A percentile compares a stretch with the other conserved stretches of the same genome.
Conservation (phyloP, 1,284 basidiomycete genomes). For the Rhodotorula sp. region DNA sequence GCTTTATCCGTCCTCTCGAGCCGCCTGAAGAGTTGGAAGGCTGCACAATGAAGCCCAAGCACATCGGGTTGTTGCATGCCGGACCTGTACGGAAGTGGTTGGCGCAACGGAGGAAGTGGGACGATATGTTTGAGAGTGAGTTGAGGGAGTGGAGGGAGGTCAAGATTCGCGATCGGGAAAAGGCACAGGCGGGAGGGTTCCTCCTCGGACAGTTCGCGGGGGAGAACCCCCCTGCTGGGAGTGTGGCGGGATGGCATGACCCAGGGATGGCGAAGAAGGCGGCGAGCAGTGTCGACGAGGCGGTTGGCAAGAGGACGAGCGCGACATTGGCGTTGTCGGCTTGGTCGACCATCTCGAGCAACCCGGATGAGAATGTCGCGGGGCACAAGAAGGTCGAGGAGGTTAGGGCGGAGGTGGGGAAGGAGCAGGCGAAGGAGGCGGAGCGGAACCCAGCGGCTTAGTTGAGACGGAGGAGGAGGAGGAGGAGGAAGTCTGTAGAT, state of each 20-base stretch:
- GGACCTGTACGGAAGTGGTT: conserved; percentile 61
- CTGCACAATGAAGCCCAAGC: conserved; percentile 62
- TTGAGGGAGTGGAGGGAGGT: conserved; percentile 46
- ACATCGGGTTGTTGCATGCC: conserved; percentile 58
- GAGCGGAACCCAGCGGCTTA: not conserved
- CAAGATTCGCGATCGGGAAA: conserved; percentile 23
- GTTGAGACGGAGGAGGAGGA: not conserved
- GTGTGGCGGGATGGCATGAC: conserved; percentile 47
- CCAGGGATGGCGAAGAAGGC: conserved; percentile 45
- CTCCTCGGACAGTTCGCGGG: conserved; percentile 59
- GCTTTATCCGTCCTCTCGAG: conserved; percentile 75
- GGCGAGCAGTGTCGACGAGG: conserved; percentile 41
- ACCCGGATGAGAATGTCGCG: conserved; percentile 31
- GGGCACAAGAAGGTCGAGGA: conserved; percentile 18
- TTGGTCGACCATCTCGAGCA: conserved; percentile 24
- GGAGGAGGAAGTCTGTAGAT: too few species aligned
- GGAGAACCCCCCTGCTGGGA: conserved; percentile 71
- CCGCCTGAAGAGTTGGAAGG: conserved; percentile 64
- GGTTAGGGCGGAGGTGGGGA: not conserved
- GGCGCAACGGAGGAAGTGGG: conserved; percentile 54
- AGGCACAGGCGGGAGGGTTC: conserved; percentile 15
- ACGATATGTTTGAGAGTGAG: conserved; percentile 56
- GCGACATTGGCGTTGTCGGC: conserved; percentile 26
- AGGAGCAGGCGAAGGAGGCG: not conserved
- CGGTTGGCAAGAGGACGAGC: conserved; percentile 22